Percentiles rank a stretch among this genome's conserved stretches.
phyloP scores from a whole-genome alignment of 225 moss, liverwort and hornwort species.

The Sphagnum contortum region DNA sequence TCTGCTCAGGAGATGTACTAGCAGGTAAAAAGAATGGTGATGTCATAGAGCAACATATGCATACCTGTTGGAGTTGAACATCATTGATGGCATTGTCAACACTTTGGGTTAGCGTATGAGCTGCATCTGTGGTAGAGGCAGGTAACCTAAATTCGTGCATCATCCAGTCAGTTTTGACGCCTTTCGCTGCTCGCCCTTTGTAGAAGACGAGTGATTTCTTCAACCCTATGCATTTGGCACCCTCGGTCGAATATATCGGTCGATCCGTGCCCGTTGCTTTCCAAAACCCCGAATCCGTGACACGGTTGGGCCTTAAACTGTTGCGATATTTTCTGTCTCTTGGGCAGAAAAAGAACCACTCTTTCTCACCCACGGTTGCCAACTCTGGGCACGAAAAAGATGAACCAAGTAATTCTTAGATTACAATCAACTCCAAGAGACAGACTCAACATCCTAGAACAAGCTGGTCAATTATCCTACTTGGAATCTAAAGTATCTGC shows the following conservation, averaged over 20 bases:
- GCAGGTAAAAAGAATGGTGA: background rate
- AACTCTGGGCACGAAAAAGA: conserved; percentile 2
- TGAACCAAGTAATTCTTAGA: no score
- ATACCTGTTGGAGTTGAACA: conserved; percentile 1
- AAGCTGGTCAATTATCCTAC: no score
- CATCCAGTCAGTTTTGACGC: conserved; percentile 36
- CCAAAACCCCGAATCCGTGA: conserved; percentile 31
- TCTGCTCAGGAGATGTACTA: background rate
- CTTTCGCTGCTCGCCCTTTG: conserved; percentile 27
- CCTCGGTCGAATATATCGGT: conserved; percentile 7
- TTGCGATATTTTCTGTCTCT: conserved; percentile 35
- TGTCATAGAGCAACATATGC: background rate
- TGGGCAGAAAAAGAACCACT: conserved; percentile 28
- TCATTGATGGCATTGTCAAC: conserved; percentile 7
- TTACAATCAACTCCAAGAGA: no score
- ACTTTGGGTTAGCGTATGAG: background rate
- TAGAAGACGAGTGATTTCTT: conserved; percentile 42
- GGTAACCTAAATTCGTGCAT: conserved; percentile 39
- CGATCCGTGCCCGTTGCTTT: conserved; percentile 38
- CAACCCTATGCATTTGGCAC: conserved; percentile 22
- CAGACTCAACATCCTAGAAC: no score
- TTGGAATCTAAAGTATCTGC: no score
- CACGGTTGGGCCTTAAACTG: conserved; percentile 29
- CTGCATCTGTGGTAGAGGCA: conserved; percentile 3
- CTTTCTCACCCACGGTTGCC: conserved; percentile 22